A percentile compares a stretch with the other conserved stretches of the same genome.
Conservation (phyloP, 306 rosid species). For the Elaeagnus macrophylla region DNA sequence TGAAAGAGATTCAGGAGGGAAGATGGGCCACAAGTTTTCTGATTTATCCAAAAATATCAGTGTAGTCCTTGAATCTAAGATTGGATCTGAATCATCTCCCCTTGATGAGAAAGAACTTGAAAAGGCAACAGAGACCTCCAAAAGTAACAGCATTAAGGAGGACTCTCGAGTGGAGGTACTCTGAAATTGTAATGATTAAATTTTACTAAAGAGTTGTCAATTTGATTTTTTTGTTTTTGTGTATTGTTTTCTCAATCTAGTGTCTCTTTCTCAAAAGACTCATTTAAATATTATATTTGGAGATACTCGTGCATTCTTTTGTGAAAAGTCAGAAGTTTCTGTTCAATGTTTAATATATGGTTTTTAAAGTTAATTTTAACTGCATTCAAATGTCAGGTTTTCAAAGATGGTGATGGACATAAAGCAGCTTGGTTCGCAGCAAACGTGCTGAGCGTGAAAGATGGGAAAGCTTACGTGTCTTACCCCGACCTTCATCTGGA, state of each 20-base stretch:
- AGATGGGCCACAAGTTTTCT: conserved; percentile 40
- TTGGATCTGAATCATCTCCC: conserved; percentile 31
- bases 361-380: neutral
- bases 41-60: conserved; percentile 36
- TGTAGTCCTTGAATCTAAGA: conserved; percentile 47
- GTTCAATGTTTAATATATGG: conserved; percentile 1
- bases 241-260: too few species aligned
- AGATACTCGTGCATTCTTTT: neutral
- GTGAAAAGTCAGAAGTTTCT: neutral
- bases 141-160: conserved; percentile 47
- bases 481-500: conserved; percentile 57
- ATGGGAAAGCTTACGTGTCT: conserved; percentile 69
- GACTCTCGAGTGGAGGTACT: conserved; percentile 85
- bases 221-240: too few species aligned
- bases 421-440: conserved; percentile 86
- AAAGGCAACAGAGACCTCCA: conserved; percentile 23
- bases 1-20: conserved; percentile 35
- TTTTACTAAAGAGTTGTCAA: too few species aligned
- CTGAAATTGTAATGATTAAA: conserved; percentile 4
- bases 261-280: too few species aligned
- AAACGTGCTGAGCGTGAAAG: conserved; percentile 61
- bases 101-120: conserved; percentile 23
- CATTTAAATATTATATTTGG: too few species aligned
- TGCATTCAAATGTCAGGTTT: conserved; percentile 47
- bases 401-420: conserved; percentile 67